Evolutionary conservation across 2,329 filamentous ascomycete species (phyloP).

Genomic region (Kalaharituber pfeilii): DNA sequence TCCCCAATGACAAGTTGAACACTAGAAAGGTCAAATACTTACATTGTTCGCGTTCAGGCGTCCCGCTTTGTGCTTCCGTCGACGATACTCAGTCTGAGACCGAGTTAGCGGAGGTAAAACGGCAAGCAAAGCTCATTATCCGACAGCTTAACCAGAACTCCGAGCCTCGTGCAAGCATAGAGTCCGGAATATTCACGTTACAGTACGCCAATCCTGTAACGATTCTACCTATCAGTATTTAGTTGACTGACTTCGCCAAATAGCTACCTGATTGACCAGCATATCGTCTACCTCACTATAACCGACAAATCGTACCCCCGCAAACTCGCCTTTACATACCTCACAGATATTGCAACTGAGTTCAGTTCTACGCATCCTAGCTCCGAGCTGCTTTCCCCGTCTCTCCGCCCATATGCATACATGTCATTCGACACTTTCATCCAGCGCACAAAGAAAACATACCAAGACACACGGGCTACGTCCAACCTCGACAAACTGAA

Average conservation of each 20-base stretch:
- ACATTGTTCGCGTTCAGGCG: conserved; percentile 39
- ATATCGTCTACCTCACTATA: conserved; percentile 83
- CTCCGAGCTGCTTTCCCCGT: conserved; percentile 53
- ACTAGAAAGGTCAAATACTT: not conserved
- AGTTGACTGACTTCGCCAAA: not conserved
- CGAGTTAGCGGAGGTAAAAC: conserved; percentile 72
- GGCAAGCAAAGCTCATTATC: conserved; percentile 76
- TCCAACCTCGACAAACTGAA: conserved; percentile 92
- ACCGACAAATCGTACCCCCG: conserved; percentile 87
- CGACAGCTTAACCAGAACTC: conserved; percentile 76
- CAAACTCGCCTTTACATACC: conserved; percentile 96
- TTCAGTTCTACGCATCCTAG: conserved; percentile 69
- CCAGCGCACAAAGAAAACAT: conserved; percentile 76
- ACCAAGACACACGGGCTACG: conserved; percentile 76
- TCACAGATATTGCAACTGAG: conserved; percentile 76
- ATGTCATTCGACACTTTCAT: conserved; percentile 98
- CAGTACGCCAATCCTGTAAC: conserved; percentile 41
- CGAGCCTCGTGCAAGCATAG: conserved; percentile 80
- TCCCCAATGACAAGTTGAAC: not conserved
- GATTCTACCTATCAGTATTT: not conserved
- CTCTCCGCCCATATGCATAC: conserved; percentile 80
- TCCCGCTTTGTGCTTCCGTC: conserved; percentile 86
- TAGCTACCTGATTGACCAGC: conserved; percentile 69
- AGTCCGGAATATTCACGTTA: conserved; percentile 64
- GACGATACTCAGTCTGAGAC: conserved; percentile 72